Evolutionary conservation across 192 early-diverging fungal species (phyloP).

Genomic region (Coemansia sp.): DNA sequence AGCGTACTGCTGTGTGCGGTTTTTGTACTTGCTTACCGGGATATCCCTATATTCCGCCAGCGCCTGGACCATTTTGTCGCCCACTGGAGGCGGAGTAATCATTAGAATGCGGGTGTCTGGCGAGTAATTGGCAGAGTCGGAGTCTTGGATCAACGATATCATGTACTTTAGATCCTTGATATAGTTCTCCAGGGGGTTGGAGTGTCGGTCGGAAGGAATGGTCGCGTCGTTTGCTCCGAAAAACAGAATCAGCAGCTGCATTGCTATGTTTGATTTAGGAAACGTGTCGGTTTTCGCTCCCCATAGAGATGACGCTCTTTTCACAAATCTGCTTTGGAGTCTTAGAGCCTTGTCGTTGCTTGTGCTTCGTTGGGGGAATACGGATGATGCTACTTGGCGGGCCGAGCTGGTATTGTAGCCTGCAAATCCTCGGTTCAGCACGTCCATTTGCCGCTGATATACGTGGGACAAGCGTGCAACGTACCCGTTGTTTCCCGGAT

Average conservation of each 20-base stretch:
- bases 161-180: slow-evolving; percentile 60
- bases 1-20: slow-evolving; percentile 55
- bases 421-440: slow-evolving; percentile 79
- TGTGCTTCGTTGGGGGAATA: too few relatives aligned
- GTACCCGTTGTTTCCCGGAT: slow-evolving; percentile 51
- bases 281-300: slow-evolving; percentile 2
- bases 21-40: slow-evolving; percentile 16
- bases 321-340: background rate
- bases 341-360: too few relatives aligned
- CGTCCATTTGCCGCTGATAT: slow-evolving; percentile 69
- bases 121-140: slow-evolving; percentile 54
- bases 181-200: slow-evolving; percentile 63
- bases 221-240: slow-evolving; percentile 84
- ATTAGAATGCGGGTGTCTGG: slow-evolving; percentile 64
- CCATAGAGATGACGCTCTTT: background rate
- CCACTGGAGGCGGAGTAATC: slow-evolving; percentile 68
- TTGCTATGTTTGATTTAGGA: slow-evolving; percentile 1
- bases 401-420: slow-evolving; percentile 71
- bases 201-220: slow-evolving; percentile 48
- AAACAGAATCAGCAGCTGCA: slow-evolving; percentile 38
- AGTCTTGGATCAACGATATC: slow-evolving; percentile 55
- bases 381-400: slow-evolving; percentile 37
- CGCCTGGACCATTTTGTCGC: slow-evolving; percentile 44
- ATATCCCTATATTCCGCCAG: background rate
- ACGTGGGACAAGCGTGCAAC: slow-evolving; percentile 49